Percentiles rank a stretch among this genome's conserved stretches.
Evolutionary conservation across 2,329 filamentous ascomycete genomes (phyloP).

Genomic region (Fusarium coffeatum): DNA sequence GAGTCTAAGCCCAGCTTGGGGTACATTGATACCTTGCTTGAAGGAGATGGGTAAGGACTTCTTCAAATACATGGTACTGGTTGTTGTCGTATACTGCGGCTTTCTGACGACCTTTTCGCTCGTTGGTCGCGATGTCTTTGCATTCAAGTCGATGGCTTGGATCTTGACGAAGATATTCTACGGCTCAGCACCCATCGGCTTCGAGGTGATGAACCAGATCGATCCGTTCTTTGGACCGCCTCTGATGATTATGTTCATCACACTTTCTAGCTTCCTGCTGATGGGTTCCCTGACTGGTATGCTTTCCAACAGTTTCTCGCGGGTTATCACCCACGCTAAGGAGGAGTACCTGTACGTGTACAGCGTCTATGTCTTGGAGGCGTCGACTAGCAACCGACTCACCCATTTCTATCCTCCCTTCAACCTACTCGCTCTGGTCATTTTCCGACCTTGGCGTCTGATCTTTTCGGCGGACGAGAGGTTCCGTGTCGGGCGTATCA

Average conservation of each 20-base stretch:
- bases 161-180: constrained; percentile 85
- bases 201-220: constrained; percentile 73
- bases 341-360: constrained; percentile 86
- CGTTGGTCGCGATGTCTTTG: constrained; percentile 76
- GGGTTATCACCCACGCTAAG: constrained; percentile 70
- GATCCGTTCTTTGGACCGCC: constrained; percentile 69
- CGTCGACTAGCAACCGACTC: constrained; percentile 74
- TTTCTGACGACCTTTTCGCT: constrained; percentile 90
- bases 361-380: constrained; percentile 72
- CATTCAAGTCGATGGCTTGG: constrained; percentile 76
- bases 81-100: constrained; percentile 84
- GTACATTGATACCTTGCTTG: constrained; percentile 86
- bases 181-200: constrained; percentile 79
- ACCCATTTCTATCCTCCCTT: constrained; percentile 78
- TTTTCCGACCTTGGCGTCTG: constrained; percentile 78
- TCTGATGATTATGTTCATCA: constrained; percentile 79
- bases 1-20: constrained; percentile 90
- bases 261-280: constrained; percentile 80
- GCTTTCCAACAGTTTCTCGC: constrained; percentile 78
- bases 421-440: constrained; percentile 78
- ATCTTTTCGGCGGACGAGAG: constrained; percentile 71
- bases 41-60: constrained; percentile 97
- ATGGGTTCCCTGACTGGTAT: constrained; percentile 83
- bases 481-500: constrained; percentile 71
- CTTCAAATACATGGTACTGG: constrained; percentile 82